phyloP scores from a whole-genome alignment of 306 rosid species.

The Lathyrus tuberosus region DNA sequence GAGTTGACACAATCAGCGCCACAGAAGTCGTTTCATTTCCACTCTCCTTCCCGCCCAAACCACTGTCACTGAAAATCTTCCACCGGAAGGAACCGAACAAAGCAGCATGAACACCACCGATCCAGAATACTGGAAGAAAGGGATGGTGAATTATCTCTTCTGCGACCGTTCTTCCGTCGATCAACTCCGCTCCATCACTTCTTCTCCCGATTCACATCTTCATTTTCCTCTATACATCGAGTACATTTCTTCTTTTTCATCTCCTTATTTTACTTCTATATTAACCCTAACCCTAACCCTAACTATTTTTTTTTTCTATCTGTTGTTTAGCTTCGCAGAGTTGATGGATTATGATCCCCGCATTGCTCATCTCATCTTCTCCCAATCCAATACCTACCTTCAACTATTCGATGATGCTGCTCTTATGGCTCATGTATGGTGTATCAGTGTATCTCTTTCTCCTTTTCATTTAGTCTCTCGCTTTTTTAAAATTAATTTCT shows the following conservation, averaged over 20 bases:
- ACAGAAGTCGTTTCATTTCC: neutral
- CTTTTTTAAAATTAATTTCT: too few species aligned
- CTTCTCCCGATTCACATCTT: slow-evolving; percentile 65
- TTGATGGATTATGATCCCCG: slow-evolving; percentile 67
- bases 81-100: neutral
- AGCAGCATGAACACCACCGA: slow-evolving; percentile 12
- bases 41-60: slow-evolving; percentile 22
- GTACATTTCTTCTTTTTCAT: slow-evolving; percentile 35
- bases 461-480: too few species aligned
- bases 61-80: too few species aligned
- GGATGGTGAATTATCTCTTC: slow-evolving; percentile 59
- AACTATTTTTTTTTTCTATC: slow-evolving; percentile 5
- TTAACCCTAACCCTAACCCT: neutral
- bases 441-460: too few species aligned
- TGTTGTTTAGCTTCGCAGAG: slow-evolving; percentile 63
- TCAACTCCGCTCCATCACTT: slow-evolving; percentile 63
- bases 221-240: slow-evolving; percentile 73
- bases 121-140: slow-evolving; percentile 35
- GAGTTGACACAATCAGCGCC: too few species aligned
- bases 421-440: slow-evolving; percentile 74
- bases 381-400: slow-evolving; percentile 62
- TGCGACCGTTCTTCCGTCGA: slow-evolving; percentile 55
- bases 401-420: slow-evolving; percentile 84
- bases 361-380: slow-evolving; percentile 61
- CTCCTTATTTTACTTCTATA: neutral